phyloP scores from a whole-genome alignment of 495 filamentous ascomycete species.

The Apiosordaria backusii region DNA sequence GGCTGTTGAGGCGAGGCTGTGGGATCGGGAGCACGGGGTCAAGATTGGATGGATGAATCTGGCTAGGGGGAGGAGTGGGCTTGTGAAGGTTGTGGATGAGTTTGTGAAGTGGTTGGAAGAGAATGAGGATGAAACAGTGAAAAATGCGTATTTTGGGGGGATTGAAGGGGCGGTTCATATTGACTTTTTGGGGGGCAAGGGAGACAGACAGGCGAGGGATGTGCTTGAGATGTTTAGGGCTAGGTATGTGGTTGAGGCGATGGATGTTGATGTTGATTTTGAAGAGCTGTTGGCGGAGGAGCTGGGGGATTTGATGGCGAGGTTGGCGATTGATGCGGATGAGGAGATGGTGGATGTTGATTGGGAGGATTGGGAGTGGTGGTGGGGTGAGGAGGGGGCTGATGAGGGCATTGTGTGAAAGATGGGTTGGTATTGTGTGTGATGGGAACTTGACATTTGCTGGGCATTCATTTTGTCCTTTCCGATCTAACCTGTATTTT shows the following conservation, averaged over 20 bases:
- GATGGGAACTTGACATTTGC: not conserved
- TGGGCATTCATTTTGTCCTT: too few relatives aligned
- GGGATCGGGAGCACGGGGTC: not conserved
- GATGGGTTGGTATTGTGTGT: not conserved
- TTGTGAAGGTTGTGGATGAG: not conserved
- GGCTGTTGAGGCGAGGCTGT: not conserved
- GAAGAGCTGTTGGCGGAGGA: not conserved
- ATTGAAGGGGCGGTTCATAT: constrained; percentile 6
- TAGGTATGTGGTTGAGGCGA: not conserved
- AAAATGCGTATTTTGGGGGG: not conserved
- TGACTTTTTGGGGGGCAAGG: not conserved
- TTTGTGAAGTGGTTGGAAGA: not conserved
- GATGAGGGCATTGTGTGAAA: not conserved
- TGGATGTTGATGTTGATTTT: not conserved
- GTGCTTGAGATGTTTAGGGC: not conserved
- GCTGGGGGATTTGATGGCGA: constrained; percentile 3
- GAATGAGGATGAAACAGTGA: not conserved
- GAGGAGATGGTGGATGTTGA: constrained; percentile 11
- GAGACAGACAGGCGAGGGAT: not conserved
- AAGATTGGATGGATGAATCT: not conserved
- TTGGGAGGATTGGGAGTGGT: constrained; percentile 1
- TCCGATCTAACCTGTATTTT: too few relatives aligned
- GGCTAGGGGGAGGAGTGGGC: not conserved
- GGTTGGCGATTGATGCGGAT: constrained; percentile 6
- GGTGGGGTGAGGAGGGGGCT: not conserved